Base-by-base conservation (phyloP, 2,329 filamentous ascomycete species). In the Colletotrichum karsti region DNA sequence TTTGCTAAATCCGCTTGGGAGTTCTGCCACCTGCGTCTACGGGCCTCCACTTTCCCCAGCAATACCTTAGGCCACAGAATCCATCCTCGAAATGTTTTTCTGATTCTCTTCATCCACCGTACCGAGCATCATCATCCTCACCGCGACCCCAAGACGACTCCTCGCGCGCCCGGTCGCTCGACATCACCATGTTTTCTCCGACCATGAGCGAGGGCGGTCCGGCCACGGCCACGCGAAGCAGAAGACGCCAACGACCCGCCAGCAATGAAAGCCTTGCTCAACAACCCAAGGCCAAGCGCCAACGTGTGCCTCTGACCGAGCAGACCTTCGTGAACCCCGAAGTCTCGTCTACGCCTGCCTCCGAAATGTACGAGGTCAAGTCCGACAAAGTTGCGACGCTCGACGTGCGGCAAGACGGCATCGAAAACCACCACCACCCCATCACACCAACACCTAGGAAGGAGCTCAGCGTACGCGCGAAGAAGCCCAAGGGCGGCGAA, bases 231-330 rank as follows among this genome's bases (percentile, higher is more conserved):
- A 89, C 87, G 60, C 85, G 89, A 70, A 88, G 87, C 73, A 87
- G 89, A 67, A 85, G 89, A 69, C 86, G 89, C 64, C 88, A 89
- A 77, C 86, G 89, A 65, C 88, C 88, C 56, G 77, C 81, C 73
- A 88, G 84, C 74, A 82, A 84, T 63, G 89, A 91, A 66, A 83
- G 80, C 74, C 77, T 87, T 58, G 78, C 80, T 54, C 84, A 87
- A 70, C 86, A 88, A 73, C 89, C 89, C 28, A 91, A 90, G 77
- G 85, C 88, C 12, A 91, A 91, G 81, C 86, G 89, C 70, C 87
- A 88, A 75, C 84, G 89, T 71, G 79, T 88, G 57, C 86, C 86
- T 30, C 76, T 90, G 71, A 84, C 83, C 60, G 87, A 90, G 67
- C 83, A 88, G 73, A 88, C 86, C 61, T 87, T 87, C 75, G 76